These are phyloP conservation scores for Pontederia crassipes DNA, from an alignment of 176 grass and related monocot genomes.

Conservation along the genomic window DNA sequence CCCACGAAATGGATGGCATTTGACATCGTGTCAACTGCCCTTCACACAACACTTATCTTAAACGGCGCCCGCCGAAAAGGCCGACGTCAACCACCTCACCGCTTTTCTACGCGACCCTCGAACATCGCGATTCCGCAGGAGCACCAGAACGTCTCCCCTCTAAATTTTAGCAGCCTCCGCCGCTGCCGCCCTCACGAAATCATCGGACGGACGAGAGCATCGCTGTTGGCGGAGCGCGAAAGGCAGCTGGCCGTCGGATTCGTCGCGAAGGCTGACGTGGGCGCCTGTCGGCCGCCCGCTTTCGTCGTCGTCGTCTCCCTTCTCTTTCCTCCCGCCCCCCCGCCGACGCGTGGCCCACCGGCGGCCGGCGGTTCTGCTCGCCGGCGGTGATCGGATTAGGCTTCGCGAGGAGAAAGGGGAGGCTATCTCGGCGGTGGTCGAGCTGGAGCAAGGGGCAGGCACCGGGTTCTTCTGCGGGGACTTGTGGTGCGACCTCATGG, in stretches of 20 bases:
- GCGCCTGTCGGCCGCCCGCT: not conserved
- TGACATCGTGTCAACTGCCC: too few relatives aligned
- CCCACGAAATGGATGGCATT: not conserved
- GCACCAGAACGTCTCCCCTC: not conserved
- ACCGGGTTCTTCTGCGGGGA: slow-evolving; percentile 80
- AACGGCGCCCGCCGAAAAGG: not conserved
- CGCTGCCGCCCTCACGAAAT: not conserved
- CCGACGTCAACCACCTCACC: not conserved
- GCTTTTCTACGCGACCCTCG: not conserved
- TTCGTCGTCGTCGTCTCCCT: too few relatives aligned
- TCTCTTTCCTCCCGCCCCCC: not conserved
- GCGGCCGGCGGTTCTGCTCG: not conserved
- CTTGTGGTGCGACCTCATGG: slow-evolving; percentile 86
- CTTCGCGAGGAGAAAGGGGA: not conserved
- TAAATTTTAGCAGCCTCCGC: not conserved
- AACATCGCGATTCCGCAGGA: not conserved
- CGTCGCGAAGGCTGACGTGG: not conserved
- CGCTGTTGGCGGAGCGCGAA: not conserved
- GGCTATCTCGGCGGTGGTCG: slow-evolving; percentile 14
- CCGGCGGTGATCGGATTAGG: not conserved
- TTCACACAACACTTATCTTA: too few relatives aligned
- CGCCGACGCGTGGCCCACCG: not conserved
- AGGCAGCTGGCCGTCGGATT: not conserved
- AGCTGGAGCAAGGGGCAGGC: slow-evolving; percentile 64
- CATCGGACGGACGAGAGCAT: slow-evolving; percentile 1